Evolutionary conservation across 2,329 filamentous ascomycete genomes (phyloP), one percentile per base, ranked within the genome.

Genomic region (Anthostomella pinea): DNA sequence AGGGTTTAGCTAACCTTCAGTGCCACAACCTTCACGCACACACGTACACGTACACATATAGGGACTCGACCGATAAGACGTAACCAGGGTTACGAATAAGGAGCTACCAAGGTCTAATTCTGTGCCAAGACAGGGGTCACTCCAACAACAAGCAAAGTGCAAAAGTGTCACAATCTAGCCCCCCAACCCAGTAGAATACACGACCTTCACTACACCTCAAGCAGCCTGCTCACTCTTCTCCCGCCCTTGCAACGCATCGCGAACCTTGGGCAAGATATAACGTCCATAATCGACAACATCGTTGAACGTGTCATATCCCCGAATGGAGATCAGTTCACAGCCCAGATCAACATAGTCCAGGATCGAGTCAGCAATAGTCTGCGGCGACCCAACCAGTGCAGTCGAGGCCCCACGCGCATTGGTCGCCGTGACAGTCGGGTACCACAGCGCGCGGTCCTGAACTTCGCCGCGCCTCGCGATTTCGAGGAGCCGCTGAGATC

Each of bases 361-460:
- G 17, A 79, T 66, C 6, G 73, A 74, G 23, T 77, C 72, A 2
- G 64, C 58, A 10, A 79, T 59, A 0, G 73, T 79, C 53, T 75
- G 60, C 16, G 62, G 62, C 3, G 72, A 74, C 3, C 76, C 76
- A 0, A 79, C 76, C 22, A 80, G 58, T 0, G 76, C 76, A 1
- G 76, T 81, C 0, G 74, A 77, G 0, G 77, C 77, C 1, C 77
- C 77, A 1, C 73, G 64, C 1, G 77, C 77, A 51, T 75, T 75
- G 1, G 77, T 80, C 2, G 76, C 76, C 2, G 74, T 78, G 4
- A 80, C 77, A 0, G 77, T 80, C 1, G 76, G 75, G 54, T 79
- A 81, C 76, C 77, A 81, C n/a, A 80, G 58, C 1, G 73, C 75
- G 13, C 75, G 72, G 51, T 81, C 77, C 45, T 80, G 77, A 2